Evolutionary conservation across 2,329 filamentous ascomycete species (phyloP).

Genomic region (Coleophoma cylindrospora): DNA sequence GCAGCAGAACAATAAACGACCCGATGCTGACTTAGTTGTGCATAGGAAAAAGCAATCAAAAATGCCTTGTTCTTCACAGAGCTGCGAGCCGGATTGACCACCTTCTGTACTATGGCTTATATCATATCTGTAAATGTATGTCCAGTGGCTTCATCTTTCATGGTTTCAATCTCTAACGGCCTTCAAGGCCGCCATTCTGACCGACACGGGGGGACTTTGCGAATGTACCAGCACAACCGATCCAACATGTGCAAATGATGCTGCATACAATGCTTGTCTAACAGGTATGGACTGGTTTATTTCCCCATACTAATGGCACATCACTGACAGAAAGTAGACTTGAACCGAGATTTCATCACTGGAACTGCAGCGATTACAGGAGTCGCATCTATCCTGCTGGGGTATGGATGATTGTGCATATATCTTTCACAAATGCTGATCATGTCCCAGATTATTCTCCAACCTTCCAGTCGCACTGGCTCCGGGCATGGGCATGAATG

Average conservation of each 20-base stretch:
- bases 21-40: conserved; percentile 54
- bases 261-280: conserved; percentile 35
- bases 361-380: conserved; percentile 75
- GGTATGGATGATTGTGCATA: conserved; percentile 73
- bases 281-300: conserved; percentile 11
- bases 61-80: conserved; percentile 70
- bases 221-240: conserved; percentile 38
- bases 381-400: conserved; percentile 69
- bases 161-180: neutral
- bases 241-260: conserved; percentile 12
- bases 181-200: conserved; percentile 54
- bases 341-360: conserved; percentile 69
- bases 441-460: neutral
- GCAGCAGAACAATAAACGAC: conserved; percentile 58
- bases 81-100: conserved; percentile 72
- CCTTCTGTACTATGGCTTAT: conserved; percentile 76
- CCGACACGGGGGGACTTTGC: conserved; percentile 71
- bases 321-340: conserved; percentile 36
- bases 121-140: conserved; percentile 68
- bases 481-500: conserved; percentile 59
- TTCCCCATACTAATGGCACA: neutral
- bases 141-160: neutral
- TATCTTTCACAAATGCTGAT: conserved; percentile 46
- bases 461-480: conserved; percentile 26
- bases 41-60: conserved; percentile 59